phyloP scores from a whole-genome alignment of 345 rosid species.

The Odontarrhena argentea region DNA sequence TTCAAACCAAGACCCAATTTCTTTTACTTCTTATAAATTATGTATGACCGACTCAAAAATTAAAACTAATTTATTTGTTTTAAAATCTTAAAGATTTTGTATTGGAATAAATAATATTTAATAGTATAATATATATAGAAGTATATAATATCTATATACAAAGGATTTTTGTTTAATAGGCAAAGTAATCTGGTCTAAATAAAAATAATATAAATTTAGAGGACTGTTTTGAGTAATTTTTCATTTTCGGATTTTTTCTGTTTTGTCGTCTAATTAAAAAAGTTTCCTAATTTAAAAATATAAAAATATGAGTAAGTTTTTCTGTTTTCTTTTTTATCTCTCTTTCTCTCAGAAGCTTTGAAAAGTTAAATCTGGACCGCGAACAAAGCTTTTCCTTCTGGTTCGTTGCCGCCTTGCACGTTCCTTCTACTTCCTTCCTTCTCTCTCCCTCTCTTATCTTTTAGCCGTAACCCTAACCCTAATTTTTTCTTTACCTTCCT shows the following conservation, averaged over 20 bases:
- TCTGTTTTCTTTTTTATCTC: slow-evolving; percentile 22
- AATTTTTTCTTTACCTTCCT: slow-evolving; percentile 6
- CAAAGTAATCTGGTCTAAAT: not conserved
- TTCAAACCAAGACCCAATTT: not conserved
- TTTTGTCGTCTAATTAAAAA: not conserved
- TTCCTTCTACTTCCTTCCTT: slow-evolving; percentile 47
- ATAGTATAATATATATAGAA: too few species aligned
- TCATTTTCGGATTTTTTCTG: not conserved
- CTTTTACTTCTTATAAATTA: too few species aligned
- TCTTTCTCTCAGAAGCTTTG: slow-evolving; percentile 19
- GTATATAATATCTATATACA: too few species aligned
- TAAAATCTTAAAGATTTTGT: too few species aligned
- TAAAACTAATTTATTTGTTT: too few species aligned
- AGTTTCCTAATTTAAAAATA: not conserved
- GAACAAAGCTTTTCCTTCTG: slow-evolving; percentile 50
- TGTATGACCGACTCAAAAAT: too few species aligned
- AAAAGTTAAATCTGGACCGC: slow-evolving; percentile 66
- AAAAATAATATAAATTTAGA: too few species aligned
- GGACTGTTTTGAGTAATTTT: not conserved
- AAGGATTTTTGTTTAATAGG: not conserved
- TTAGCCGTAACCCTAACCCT: slow-evolving; percentile 57
- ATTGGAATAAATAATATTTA: too few species aligned
- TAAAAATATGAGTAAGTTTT: slow-evolving; percentile 1
- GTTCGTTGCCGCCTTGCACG: slow-evolving; percentile 65
- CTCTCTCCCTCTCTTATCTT: slow-evolving; percentile 26